A percentile compares a stretch with the other conserved stretches of the same genome.
These are phyloP conservation scores for Pichia scutulata DNA, from an alignment of 805 yeast species.

Conservation along the genomic window DNA sequence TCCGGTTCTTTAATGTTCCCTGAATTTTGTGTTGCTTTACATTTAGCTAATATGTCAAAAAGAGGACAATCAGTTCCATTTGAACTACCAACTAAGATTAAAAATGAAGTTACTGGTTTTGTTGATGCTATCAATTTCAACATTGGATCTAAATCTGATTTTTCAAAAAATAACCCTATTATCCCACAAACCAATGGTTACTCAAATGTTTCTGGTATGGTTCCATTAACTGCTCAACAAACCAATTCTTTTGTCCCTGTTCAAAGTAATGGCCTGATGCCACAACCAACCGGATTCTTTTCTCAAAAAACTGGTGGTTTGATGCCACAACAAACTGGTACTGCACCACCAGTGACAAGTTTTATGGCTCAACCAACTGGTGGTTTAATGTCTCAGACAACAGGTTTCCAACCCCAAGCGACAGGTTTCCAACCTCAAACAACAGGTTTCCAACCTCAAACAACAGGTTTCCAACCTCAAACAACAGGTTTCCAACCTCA, in stretches of 20 bases:
- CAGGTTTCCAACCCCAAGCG: constrained; percentile 32
- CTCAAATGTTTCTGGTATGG: constrained; percentile 30
- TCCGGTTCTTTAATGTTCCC: constrained; percentile 86
- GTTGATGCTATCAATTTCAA: constrained; percentile 82
- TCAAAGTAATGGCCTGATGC: constrained; percentile 44
- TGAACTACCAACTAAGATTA: constrained; percentile 60
- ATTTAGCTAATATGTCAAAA: constrained; percentile 69
- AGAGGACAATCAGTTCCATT: constrained; percentile 75
- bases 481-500: constrained; percentile 28
- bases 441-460: constrained; percentile 39
- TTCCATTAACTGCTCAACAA: constrained; percentile 29
- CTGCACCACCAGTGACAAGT: constrained; percentile 29
- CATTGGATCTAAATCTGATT: constrained; percentile 41
- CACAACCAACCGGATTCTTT: constrained; percentile 34
- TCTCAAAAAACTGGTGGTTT: constrained; percentile 41
- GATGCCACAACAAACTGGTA: constrained; percentile 44
- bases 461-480: constrained; percentile 31
- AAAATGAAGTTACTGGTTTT: constrained; percentile 80
- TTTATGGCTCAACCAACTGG: constrained; percentile 23
- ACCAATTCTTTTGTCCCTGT: constrained; percentile 24
- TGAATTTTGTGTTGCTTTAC: constrained; percentile 88
- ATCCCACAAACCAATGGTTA: constrained; percentile 25
- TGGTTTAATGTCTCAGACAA: constrained; percentile 13
- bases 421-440: constrained; percentile 20
- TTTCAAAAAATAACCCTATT: constrained; percentile 8